These are phyloP conservation scores for Citrus sinensis DNA, from an alignment of 345 rosid genomes.

Conservation along the genomic window DNA sequence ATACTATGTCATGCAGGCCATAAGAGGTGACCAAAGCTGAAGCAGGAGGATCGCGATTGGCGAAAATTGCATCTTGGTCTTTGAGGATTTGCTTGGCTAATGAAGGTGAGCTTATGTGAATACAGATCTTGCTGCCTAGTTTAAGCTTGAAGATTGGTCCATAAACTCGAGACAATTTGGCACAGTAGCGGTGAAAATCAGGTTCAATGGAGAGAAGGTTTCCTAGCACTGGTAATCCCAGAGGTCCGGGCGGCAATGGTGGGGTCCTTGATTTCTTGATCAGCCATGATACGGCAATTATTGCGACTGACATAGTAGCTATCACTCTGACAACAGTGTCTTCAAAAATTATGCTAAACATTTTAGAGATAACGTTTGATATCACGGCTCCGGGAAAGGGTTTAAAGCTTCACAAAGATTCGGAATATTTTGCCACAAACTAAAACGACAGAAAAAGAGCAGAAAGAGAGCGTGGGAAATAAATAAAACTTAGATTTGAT, in stretches of 20 bases:
- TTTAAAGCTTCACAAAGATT: too few species aligned
- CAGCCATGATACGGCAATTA: neutral
- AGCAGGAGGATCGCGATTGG: conserved; percentile 19
- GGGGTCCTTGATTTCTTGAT: conserved; percentile 1
- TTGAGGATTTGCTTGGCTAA: conserved; percentile 12
- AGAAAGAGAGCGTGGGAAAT: too few species aligned
- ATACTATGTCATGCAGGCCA: conserved; percentile 19
- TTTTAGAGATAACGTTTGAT: too few species aligned
- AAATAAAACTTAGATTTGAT: too few species aligned
- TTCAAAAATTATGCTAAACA: too few species aligned
- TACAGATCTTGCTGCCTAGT: conserved; percentile 17
- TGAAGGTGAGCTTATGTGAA: conserved; percentile 18
- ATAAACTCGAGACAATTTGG: conserved; percentile 3
- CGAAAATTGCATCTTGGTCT: conserved; percentile 21
- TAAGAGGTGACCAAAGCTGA: neutral
- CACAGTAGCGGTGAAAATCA: conserved; percentile 16
- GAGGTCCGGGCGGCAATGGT: conserved; percentile 19
- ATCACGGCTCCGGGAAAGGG: too few species aligned
- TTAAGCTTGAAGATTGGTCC: conserved; percentile 29
- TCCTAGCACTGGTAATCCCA: conserved; percentile 21
- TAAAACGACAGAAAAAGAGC: too few species aligned
- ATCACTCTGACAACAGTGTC: neutral
- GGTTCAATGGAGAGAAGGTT: conserved; percentile 21
- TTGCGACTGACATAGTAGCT: neutral
- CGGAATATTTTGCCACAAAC: too few species aligned